phyloP scores from a whole-genome alignment of 192 early-diverging fungal genomes.

The Coemansia sp. region DNA sequence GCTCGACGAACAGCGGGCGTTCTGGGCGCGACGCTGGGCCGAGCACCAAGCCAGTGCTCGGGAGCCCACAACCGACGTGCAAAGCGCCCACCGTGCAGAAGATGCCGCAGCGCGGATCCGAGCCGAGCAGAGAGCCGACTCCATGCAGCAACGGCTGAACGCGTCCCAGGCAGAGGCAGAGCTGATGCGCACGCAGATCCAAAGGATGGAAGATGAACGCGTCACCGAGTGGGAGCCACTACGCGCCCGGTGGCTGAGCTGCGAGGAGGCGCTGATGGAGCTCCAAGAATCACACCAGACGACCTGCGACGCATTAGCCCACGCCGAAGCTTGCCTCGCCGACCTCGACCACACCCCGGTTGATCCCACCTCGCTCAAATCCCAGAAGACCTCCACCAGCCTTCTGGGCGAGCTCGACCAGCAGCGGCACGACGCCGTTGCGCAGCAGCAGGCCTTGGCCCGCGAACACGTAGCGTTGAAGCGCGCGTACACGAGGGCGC shows the following conservation, averaged over 20 bases:
- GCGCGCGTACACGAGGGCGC: conserved; percentile 33
- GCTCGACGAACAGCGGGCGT: conserved; percentile 30
- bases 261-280: conserved; percentile 44
- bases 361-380: conserved; percentile 13
- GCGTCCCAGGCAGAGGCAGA: conserved; percentile 27
- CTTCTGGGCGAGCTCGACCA: conserved; percentile 48
- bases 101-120: conserved; percentile 38
- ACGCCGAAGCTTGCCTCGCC: conserved; percentile 32
- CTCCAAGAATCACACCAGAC: conserved; percentile 43
- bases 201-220: conserved; percentile 26
- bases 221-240: conserved; percentile 43
- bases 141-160: conserved; percentile 15
- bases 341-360: conserved; percentile 26
- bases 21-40: conserved; percentile 35
- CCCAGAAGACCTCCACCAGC: conserved; percentile 38
- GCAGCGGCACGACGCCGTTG: conserved; percentile 30
- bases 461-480: conserved; percentile 35
- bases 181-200: conserved; percentile 17
- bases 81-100: conserved; percentile 1
- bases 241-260: conserved; percentile 36
- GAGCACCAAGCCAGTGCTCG: conserved; percentile 13
- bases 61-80: background rate
- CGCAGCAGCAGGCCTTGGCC: conserved; percentile 32
- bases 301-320: conserved; percentile 39
- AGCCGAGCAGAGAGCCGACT: conserved; percentile 32